Conservation (phyloP, 148 eudicot species). For the Amaranthus palmeri region DNA sequence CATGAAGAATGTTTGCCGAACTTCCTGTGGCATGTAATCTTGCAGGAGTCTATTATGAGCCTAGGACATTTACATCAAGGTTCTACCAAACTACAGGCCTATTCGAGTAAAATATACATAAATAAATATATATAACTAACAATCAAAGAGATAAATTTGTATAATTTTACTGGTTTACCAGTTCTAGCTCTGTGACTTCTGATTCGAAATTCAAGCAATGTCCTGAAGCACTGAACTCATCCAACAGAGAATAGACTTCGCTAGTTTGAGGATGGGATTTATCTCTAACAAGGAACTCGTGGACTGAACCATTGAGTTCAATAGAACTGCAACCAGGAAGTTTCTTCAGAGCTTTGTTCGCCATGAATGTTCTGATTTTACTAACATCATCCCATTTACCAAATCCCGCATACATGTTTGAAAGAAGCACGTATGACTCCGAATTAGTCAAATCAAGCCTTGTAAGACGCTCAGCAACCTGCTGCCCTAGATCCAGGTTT, state of each 20-base stretch:
- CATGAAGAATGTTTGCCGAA: not conserved
- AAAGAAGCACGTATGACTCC: constrained; percentile 54
- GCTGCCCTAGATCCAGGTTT: constrained; percentile 39
- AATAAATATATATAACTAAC: constrained; percentile 3
- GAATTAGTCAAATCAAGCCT: constrained; percentile 35
- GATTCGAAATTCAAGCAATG: constrained; percentile 21
- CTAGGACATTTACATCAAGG: not conserved
- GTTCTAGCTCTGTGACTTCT: constrained; percentile 8
- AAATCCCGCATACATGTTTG: constrained; percentile 61
- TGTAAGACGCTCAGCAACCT: constrained; percentile 42
- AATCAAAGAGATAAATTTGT: not conserved
- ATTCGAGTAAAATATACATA: not conserved
- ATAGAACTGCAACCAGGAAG: constrained; percentile 66
- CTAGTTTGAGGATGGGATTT: constrained; percentile 34
- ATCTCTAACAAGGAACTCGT: constrained; percentile 55
- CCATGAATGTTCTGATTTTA: constrained; percentile 48
- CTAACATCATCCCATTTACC: constrained; percentile 65
- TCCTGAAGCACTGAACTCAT: constrained; percentile 27
- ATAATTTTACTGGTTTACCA: not conserved
- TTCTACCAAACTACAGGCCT: not conserved
- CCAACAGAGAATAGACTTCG: constrained; percentile 43
- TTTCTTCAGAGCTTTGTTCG: constrained; percentile 45
- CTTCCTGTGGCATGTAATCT: not conserved
- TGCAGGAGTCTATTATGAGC: not conserved
- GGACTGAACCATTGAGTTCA: constrained; percentile 54